These are phyloP conservation scores for Letharia lupina DNA, from an alignment of 495 filamentous ascomycete species.

Conservation along the genomic window DNA sequence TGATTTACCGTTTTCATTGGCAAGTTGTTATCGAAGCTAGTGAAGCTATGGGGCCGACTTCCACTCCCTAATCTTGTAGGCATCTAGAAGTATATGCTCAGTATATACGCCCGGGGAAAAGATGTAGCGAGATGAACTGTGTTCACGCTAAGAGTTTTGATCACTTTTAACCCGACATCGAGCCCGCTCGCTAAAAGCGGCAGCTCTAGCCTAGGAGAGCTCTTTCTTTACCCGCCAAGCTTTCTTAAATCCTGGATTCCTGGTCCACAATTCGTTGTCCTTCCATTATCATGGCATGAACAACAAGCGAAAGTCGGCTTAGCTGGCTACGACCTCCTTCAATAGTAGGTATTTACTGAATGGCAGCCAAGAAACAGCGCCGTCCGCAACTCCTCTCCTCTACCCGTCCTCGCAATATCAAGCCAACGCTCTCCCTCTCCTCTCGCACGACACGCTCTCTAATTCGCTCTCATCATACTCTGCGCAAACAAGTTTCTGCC, in stretches of 20 bases:
- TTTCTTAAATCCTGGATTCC: not conserved
- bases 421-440: conserved; percentile 55
- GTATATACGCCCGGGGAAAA: too few species aligned
- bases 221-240: not conserved
- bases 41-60: too few species aligned
- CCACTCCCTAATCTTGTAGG: too few species aligned
- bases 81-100: too few species aligned
- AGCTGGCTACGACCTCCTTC: conserved; percentile 5
- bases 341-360: conserved; percentile 19
- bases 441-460: conserved; percentile 70
- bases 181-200: too few species aligned
- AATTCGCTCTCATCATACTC: conserved; percentile 75
- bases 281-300: conserved; percentile 8
- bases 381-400: conserved; percentile 44
- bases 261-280: not conserved
- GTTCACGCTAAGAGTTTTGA: too few species aligned
- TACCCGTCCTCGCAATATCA: conserved; percentile 55
- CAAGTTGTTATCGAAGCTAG: too few species aligned
- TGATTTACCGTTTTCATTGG: too few species aligned
- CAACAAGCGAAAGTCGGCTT: not conserved
- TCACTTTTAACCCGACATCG: too few species aligned
- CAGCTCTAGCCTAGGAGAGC: too few species aligned
- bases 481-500: conserved; percentile 66
- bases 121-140: too few species aligned
- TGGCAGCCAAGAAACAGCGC: conserved; percentile 34